phyloP scores from a whole-genome alignment of 345 rosid genomes.

The Microthlaspi erraticum region DNA sequence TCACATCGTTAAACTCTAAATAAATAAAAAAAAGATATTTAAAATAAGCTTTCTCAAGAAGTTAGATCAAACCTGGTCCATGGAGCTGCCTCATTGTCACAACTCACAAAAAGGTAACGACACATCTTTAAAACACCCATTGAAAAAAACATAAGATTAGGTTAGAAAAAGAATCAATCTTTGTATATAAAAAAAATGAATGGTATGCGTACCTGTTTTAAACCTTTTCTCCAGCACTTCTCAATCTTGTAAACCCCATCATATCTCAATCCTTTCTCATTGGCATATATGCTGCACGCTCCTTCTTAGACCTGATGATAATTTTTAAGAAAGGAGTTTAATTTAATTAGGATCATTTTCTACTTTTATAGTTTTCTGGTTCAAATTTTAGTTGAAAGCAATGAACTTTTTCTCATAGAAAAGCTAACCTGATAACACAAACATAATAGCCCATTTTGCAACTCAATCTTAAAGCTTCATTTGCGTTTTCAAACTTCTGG shows the following conservation, averaged over 20 bases:
- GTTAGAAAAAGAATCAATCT: not conserved
- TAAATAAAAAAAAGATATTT: slow-evolving; percentile 27
- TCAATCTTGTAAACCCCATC: slow-evolving; percentile 78
- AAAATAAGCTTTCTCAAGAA: not conserved
- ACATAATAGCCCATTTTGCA: slow-evolving; percentile 81
- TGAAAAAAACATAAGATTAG: not conserved
- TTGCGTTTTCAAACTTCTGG: slow-evolving; percentile 61
- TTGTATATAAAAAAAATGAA: not conserved
- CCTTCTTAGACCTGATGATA: slow-evolving; percentile 70
- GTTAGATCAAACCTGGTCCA: slow-evolving; percentile 67
- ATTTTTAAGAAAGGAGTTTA: not conserved
- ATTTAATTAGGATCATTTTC: too few species aligned
- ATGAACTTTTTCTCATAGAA: too few species aligned
- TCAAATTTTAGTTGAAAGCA: too few species aligned
- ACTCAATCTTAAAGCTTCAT: slow-evolving; percentile 72
- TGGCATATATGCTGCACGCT: slow-evolving; percentile 75
- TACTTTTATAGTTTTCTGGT: not conserved
- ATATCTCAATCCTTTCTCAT: slow-evolving; percentile 70
- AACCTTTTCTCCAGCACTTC: slow-evolving; percentile 79
- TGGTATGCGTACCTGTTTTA: slow-evolving; percentile 54
- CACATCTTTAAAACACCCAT: slow-evolving; percentile 60
- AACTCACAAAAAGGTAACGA: slow-evolving; percentile 68
- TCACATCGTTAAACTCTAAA: not conserved
- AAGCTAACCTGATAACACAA: slow-evolving; percentile 71
- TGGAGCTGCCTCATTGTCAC: slow-evolving; percentile 74